A percentile compares a stretch with the other conserved stretches of the same genome.
Evolutionary conservation across 805 yeast species (phyloP).

Genomic region (Myxozyma vanderwaltii): DNA sequence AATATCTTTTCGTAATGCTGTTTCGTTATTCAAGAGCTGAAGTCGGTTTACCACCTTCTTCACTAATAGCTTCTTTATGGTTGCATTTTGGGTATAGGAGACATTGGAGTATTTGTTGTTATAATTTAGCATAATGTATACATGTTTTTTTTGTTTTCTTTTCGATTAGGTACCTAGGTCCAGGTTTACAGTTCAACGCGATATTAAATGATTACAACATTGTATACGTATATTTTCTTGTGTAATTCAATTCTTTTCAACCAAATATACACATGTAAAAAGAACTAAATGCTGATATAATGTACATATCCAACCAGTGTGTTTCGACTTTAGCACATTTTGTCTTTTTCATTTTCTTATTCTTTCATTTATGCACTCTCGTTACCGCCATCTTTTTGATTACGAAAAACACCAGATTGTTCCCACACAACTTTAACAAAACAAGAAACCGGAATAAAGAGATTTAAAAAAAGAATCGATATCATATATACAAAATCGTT

Average conservation of each 20-base stretch:
- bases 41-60: too few relatives aligned
- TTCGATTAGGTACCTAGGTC: too few relatives aligned
- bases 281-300: neutral
- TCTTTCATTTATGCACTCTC: neutral
- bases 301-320: neutral
- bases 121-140: too few relatives aligned
- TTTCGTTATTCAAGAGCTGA: too few relatives aligned
- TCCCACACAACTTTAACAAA: neutral
- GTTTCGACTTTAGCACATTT: too few relatives aligned
- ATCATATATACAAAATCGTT: neutral
- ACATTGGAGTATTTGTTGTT: too few relatives aligned
- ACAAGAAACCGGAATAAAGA: neutral
- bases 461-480: neutral
- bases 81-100: too few relatives aligned
- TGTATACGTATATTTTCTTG: neutral
- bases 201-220: too few relatives aligned
- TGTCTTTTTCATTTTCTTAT: neutral
- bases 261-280: neutral
- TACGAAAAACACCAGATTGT: neutral
- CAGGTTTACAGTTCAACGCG: too few relatives aligned
- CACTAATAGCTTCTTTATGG: too few relatives aligned
- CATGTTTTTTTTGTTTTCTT: too few relatives aligned
- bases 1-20: too few relatives aligned
- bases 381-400: neutral
- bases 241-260: neutral